Evolutionary conservation across 1,284 basidiomycete species (phyloP), one percentile per base, ranked within the genome.

Genomic region (Phaffia rhodozyma): DNA sequence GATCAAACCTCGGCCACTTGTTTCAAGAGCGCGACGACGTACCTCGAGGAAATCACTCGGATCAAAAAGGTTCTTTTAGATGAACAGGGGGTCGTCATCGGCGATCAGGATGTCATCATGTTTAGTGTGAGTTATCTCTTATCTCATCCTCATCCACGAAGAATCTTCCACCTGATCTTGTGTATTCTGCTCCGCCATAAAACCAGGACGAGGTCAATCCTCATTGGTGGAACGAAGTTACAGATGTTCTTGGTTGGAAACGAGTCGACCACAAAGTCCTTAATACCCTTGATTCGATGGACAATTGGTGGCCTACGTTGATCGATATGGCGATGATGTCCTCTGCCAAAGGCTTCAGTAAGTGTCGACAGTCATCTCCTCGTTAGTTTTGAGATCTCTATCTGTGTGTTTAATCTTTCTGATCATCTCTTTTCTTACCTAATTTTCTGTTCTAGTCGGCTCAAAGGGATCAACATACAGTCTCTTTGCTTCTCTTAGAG

Each of bases 271-370:
- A 58, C 20, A 2, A 30, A 16, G 13, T 50, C 25, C 5, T 58
- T 18, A 34, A 34, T 1, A 58, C 57, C 18, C 47, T 30, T 18
- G 57, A 48, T 18, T 29, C 47, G 13, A 49, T 43, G 57, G 57
- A 58, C 57, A 58, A 58, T 23, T 58, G 57, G 57, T 58, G 50
- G 21, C 57, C 57, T 20, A 58, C 57, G 11, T 43, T 58, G 43
- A 32, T 58, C 18, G 57, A 58, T 49, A 50, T 48, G 43, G 57
- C 50, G 27, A 47, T 58, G 38, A 58, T 58, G 57, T 20, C 47
- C 18, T 29, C 20, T 30, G 57, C 57, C n/a, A 58, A 58, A 49
- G 57, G 57, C 0, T 58, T 58, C 57, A 58, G 57, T 58, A 30
- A 32, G 57, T 49, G 5, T 30, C 16, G 0, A 1, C 25, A 29